Conservation (phyloP, 306 rosid species). For the Macrotyloma uniflorum region DNA sequence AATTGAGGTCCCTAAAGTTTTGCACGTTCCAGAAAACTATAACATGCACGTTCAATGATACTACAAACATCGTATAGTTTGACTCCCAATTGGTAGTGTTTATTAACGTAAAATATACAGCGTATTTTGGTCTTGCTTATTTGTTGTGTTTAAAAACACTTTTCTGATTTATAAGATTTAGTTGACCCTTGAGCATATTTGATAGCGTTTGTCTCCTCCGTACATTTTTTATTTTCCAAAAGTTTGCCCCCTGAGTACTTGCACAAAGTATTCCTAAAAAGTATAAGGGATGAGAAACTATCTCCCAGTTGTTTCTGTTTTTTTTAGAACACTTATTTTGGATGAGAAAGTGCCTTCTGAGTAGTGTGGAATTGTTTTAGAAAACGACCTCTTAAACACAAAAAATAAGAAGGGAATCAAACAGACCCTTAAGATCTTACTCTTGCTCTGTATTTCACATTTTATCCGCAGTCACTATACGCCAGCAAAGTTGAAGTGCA, state of each 20-base stretch:
- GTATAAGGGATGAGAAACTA: background rate
- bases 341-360: background rate
- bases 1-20: background rate
- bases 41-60: background rate
- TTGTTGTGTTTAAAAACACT: background rate
- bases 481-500: constrained; percentile 79
- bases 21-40: background rate
- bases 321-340: background rate
- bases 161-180: background rate
- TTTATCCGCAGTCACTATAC: constrained; percentile 59
- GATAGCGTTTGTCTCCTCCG: background rate
- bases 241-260: background rate
- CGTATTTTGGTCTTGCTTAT: background rate
- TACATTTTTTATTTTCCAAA: background rate
- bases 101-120: background rate
- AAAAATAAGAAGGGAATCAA: background rate
- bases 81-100: background rate
- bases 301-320: background rate
- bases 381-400: background rate
- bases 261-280: background rate
- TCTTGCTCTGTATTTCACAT: constrained; percentile 12
- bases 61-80: background rate
- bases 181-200: background rate
- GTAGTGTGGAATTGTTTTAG: background rate
- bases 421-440: background rate